phyloP scores from a whole-genome alignment of 441 rosid genomes.

The Adansonia rubrostipa region DNA sequence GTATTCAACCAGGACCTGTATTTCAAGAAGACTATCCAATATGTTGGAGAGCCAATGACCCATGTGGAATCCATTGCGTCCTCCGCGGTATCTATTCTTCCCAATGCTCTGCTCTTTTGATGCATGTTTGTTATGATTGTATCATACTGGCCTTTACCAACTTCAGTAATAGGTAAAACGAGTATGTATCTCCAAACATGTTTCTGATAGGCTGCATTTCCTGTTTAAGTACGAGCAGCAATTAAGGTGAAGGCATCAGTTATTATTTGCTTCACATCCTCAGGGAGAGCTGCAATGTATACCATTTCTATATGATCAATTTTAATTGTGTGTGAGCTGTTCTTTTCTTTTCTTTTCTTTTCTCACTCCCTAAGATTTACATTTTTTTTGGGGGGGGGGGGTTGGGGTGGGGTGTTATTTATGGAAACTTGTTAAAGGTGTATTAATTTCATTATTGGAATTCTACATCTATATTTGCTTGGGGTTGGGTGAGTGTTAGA shows the following conservation, averaged over 20 bases:
- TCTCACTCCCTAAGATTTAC: not conserved
- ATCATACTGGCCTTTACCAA: constrained; percentile 34
- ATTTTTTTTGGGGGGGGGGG: too few relatives aligned
- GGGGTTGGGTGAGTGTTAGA: too few relatives aligned
- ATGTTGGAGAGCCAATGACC: constrained; percentile 95
- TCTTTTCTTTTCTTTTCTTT: not conserved
- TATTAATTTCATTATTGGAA: too few relatives aligned
- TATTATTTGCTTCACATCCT: constrained; percentile 87
- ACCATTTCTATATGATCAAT: not conserved
- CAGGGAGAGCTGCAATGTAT: constrained; percentile 97
- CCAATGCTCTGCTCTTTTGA: too few relatives aligned
- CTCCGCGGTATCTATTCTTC: too few relatives aligned
- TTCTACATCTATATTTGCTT: too few relatives aligned
- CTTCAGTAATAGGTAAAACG: not conserved
- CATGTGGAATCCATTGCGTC: constrained; percentile 92
- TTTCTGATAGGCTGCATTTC: constrained; percentile 24
- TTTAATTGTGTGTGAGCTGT: not conserved
- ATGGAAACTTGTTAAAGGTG: not conserved
- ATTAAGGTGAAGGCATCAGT: constrained; percentile 94
- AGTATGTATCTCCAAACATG: not conserved
- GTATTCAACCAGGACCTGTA: constrained; percentile 93
- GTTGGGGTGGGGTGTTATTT: too few relatives aligned
- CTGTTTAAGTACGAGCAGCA: constrained; percentile 83
- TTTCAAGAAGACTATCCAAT: constrained; percentile 92
- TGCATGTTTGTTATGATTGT: too few relatives aligned